These are phyloP conservation scores for Ichthyophthirius multifiliis DNA, from an alignment of 169 alveolate species.

Conservation along the genomic window DNA sequence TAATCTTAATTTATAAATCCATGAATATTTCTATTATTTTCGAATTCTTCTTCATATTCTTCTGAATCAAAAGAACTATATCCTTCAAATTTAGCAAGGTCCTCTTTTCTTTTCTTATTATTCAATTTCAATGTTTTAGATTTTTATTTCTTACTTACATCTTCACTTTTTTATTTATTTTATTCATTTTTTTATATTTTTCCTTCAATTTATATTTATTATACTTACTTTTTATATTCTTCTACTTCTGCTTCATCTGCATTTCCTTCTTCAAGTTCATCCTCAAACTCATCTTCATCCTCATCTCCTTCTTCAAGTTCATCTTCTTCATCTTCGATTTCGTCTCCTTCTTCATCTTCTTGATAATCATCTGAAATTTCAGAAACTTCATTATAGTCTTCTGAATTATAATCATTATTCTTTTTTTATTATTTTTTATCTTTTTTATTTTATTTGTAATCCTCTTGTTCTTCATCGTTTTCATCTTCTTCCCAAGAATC, in stretches of 20 bases:
- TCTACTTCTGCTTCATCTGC: conserved; percentile 12
- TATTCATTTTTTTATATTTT: background rate
- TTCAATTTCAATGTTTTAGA: conserved; percentile 11
- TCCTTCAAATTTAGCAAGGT: background rate
- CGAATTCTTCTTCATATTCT: conserved; percentile 9
- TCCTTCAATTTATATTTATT: conserved; percentile 2
- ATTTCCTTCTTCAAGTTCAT: background rate
- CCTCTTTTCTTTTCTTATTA: conserved; percentile 4
- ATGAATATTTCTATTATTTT: conserved; percentile 44
- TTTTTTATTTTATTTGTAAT: background rate
- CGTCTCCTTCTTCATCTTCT: conserved; percentile 19
- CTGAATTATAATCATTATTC: background rate
- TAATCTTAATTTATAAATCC: conserved; percentile 40
- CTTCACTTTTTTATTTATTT: background rate
- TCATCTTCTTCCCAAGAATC: background rate
- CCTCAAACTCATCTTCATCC: background rate
- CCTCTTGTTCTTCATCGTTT: conserved; percentile 5
- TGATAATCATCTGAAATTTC: background rate
- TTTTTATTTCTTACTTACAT: conserved; percentile 1
- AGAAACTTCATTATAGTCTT: background rate
- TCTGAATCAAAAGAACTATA: conserved; percentile 15
- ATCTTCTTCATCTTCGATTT: background rate
- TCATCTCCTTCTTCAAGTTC: background rate
- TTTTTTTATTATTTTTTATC: background rate
- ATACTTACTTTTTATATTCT: background rate